phyloP scores from a whole-genome alignment of 176 grass and related monocot species.

The Bonia amplexicaulis region DNA sequence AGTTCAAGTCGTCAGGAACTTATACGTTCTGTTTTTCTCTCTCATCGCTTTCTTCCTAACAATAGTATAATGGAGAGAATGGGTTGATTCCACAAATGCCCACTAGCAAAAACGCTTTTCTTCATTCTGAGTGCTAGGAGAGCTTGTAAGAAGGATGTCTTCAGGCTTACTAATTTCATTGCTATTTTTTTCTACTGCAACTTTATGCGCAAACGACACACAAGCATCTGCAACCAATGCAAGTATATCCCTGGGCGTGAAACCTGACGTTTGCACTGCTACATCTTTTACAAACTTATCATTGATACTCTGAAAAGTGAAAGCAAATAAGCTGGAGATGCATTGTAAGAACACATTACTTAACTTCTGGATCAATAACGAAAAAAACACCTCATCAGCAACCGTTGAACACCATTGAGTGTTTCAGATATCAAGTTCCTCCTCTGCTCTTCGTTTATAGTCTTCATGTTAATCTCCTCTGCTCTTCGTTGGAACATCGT shows the following conservation, averaged over 20 bases:
- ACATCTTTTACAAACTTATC: conserved; percentile 77
- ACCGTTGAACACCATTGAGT: conserved; percentile 36
- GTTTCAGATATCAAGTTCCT: conserved; percentile 68
- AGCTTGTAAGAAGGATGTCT: conserved; percentile 21
- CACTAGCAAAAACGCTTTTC: conserved; percentile 29
- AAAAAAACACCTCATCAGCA: conserved; percentile 56
- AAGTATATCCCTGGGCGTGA: conserved; percentile 85
- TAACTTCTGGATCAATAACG: background rate
- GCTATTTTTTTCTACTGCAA: conserved; percentile 29
- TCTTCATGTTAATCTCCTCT: conserved; percentile 87
- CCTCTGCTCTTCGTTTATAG: conserved; percentile 78
- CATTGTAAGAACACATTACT: background rate
- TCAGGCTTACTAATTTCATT: conserved; percentile 23
- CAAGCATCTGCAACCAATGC: conserved; percentile 76
- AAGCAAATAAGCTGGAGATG: conserved; percentile 8
- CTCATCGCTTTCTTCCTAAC: background rate
- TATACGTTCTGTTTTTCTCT: background rate
- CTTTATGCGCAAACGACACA: conserved; percentile 58
- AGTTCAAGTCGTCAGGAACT: background rate
- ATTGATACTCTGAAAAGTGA: conserved; percentile 58
- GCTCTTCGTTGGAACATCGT: too few relatives aligned
- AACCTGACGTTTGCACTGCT: conserved; percentile 72
- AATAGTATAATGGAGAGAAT: background rate
- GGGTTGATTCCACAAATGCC: too few relatives aligned
- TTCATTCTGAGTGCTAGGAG: conserved; percentile 39